Evolutionary conservation across 176 grass and related monocot species (phyloP), one percentile per base, ranked within the genome.

Genomic region (Stipa capillata): DNA sequence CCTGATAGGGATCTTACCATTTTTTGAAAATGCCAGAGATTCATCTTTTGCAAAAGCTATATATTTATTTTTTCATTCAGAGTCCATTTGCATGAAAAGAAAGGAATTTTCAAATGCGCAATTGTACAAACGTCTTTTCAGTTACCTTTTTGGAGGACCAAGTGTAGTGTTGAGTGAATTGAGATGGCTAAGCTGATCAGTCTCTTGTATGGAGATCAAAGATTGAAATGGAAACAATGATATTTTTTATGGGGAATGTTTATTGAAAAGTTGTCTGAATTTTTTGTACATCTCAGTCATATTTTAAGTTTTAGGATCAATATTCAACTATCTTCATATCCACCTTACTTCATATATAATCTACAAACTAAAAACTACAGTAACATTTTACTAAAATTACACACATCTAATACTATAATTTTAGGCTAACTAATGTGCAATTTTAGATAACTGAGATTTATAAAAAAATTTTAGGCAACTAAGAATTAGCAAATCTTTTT

Each of bases 1-100:
- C 47, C 57, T 92, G 29, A 90, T 85, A 6, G 87, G 87, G 83
- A 83, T 74, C 6, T 97, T 92, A 58, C 93, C 87, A n/a, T n/a
- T 27, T 88, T 85, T 53, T 90, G 73, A 92, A 24, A 62, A n/a
- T 5, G 7, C 3, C 59, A 11, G 29, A 61, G 12, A 27, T 66
- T 20, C 57, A 73, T 25, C 36, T 66, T 81, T 83, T 72, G 1
- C 1, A 4, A 60, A 79, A 60, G 29, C 2, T 84, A 58, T 12
- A 69, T 20, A 44, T 65, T 24, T 25, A 60, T 75, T 72, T n/a
- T 54, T 42, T 44, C 69, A 55, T 45, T 67, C 43, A 44, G 67
- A 39, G n/a, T 54, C 48, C 43, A 1, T 69, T 89, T 70, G 76
- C 54, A 89, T 16, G 42, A 25, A 45, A 44, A 79, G 74, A 83